Conservation (phyloP, 2,329 filamentous ascomycete species). For the Penicillium sp. region DNA sequence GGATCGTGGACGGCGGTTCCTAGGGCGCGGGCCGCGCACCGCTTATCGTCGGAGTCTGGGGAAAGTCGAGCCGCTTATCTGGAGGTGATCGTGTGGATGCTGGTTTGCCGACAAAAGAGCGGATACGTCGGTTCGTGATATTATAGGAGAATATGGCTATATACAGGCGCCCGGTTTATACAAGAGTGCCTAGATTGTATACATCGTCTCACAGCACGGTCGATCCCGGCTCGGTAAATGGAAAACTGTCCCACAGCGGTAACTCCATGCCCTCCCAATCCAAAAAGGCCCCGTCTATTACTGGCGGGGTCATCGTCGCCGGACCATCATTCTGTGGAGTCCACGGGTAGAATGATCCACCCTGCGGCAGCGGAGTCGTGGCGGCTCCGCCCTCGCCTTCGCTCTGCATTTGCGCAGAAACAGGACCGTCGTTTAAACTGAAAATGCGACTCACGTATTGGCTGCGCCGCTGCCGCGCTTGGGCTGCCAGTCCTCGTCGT, state of each 20-base stretch:
- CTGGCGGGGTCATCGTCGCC: slow-evolving; percentile 12
- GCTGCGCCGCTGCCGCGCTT: slow-evolving; percentile 29
- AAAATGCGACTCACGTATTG: slow-evolving; percentile 40
- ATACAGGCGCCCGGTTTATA: background rate
- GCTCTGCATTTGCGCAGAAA: slow-evolving; percentile 8
- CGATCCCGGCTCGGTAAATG: slow-evolving; percentile 28
- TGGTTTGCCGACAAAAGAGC: background rate
- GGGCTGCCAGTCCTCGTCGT: slow-evolving; percentile 31
- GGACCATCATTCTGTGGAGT: slow-evolving; percentile 11
- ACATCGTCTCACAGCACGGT: slow-evolving; percentile 10
- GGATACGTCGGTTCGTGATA: background rate
- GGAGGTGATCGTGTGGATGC: slow-evolving; percentile 37
- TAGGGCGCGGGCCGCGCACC: slow-evolving; percentile 19
- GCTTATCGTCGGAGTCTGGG: slow-evolving; percentile 15
- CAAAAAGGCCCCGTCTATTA: slow-evolving; percentile 19
- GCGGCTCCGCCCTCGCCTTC: slow-evolving; percentile 2
- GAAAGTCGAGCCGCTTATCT: slow-evolving; percentile 17
- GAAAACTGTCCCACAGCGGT: slow-evolving; percentile 38
- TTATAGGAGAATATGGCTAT: background rate
- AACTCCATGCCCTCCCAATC: slow-evolving; percentile 37
- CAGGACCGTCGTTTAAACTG: slow-evolving; percentile 25
- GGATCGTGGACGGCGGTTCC: slow-evolving; percentile 18
- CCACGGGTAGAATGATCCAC: slow-evolving; percentile 17
- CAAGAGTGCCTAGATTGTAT: background rate
- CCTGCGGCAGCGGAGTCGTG: slow-evolving; percentile 5